Conservation (phyloP, 148 eudicot species). For the Drosera capensis region DNA sequence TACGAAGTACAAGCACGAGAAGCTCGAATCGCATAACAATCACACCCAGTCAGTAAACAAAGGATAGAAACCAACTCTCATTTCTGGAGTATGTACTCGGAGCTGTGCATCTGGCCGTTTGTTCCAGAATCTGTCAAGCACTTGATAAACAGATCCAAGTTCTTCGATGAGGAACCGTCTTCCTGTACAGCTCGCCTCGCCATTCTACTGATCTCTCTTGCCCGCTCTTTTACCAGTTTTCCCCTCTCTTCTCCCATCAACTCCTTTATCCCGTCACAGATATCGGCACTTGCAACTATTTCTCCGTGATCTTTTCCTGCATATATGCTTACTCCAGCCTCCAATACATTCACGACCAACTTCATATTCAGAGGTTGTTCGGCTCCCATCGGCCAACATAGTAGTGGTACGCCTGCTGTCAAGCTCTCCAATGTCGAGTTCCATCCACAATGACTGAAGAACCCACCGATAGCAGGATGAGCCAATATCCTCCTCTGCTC, state of each 20-base stretch:
- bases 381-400: constrained; percentile 22
- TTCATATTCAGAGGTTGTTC: constrained; percentile 22
- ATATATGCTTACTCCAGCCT: constrained; percentile 7
- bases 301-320: neutral
- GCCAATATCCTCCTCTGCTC: constrained; percentile 13
- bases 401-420: constrained; percentile 15
- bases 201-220: constrained; percentile 8
- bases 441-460: constrained; percentile 24
- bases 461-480: constrained; percentile 14
- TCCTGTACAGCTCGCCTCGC: constrained; percentile 9
- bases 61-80: too few relatives aligned
- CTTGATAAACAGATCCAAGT: neutral
- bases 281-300: neutral
- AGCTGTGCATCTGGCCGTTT: constrained; percentile 2
- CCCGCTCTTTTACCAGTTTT: constrained; percentile 8
- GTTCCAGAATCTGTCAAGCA: neutral
- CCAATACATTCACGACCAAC: constrained; percentile 13
- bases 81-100: too few relatives aligned
- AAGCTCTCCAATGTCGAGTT: constrained; percentile 21
- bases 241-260: constrained; percentile 18
- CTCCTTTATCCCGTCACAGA: constrained; percentile 15
- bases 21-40: too few relatives aligned
- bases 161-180: constrained; percentile 17
- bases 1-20: too few relatives aligned
- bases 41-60: too few relatives aligned